phyloP scores from a whole-genome alignment of 768 basidiomycete species.

The Lentinula aciculospora region DNA sequence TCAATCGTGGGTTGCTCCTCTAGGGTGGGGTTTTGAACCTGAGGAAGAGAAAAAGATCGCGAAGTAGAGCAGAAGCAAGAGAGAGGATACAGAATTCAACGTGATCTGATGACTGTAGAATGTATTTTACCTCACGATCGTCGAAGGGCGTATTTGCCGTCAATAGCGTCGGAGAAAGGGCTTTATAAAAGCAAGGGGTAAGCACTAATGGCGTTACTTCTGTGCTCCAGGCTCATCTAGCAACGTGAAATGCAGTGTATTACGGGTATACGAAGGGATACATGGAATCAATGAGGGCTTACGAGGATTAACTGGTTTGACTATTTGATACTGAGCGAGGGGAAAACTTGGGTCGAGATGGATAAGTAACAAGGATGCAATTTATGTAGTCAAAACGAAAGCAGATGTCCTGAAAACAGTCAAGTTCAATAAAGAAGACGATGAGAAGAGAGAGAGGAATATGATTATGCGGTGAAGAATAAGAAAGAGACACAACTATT shows the following conservation, averaged over 20 bases:
- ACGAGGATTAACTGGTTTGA: conserved; percentile 2
- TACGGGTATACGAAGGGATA: conserved; percentile 3
- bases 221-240: no score
- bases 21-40: not conserved
- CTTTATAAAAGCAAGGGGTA: no score
- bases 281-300: not conserved
- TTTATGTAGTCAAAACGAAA: not conserved
- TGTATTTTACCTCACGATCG: not conserved
- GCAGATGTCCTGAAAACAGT: not conserved
- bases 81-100: not conserved
- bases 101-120: not conserved
- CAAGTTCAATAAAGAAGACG: not conserved
- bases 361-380: not conserved
- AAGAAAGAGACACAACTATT: conserved; percentile 1
- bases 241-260: conserved; percentile 5
- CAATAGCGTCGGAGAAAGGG: no score
- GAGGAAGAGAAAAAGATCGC: not conserved
- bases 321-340: conserved; percentile 2
- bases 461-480: not conserved
- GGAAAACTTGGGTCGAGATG: not conserved
- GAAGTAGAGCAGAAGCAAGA: not conserved
- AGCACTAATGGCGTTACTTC: no score
- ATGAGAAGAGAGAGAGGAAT: not conserved
- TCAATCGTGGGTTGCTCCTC: no score
- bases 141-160: no score